Evolutionary conservation across 208 protist species (phyloP), one percentile per base, ranked within the genome.

Genomic region (Porcisia deanei): DNA sequence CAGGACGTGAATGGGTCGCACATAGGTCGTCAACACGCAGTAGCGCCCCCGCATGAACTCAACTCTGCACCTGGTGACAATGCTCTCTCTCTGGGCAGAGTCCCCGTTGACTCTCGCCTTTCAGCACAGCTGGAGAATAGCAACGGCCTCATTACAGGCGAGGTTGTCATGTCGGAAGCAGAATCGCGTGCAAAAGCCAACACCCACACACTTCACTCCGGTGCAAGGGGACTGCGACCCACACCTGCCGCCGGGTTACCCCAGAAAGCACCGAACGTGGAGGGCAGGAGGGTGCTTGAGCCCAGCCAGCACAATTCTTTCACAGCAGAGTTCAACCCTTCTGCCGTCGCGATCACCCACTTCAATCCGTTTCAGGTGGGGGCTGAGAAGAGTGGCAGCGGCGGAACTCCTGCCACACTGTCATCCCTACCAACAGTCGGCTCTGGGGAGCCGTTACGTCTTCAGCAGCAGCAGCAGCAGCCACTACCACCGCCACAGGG

Each of bases 161-260:
- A 74, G 49, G 69, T 58, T 7, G 45, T 49, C 45, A 59, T 53
- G 25, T 69, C 60, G 18, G 43, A 49, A 54, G 57, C 37, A 8
- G 60, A 69, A n/a, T 47, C 54, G 25, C 39, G n/a, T 14, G 59
- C 57, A 25, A 47, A 34, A n/a, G 22, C 49, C 9, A 12, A 63
- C 18, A 34, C 68, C 41, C 68, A 75, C 60, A 54, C 39, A 18
- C 71, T 65, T 20, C 65, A 58, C 54, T 76, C 67, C 8, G 70
- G 66, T 8, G 57, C 74, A 34, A 67, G 78, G 58, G 75, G 71
- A 67, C 66, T 64, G 55, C 67, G 75, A 58, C 66, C 80, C 39
- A 75, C 53, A 30, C 49, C 69, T 8, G 22, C 67, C 16, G 73
- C 59, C 39, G 71, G 64, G 60, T 8, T 43, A 18, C 22, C 63